Percentiles rank a stretch among this genome's conserved stretches.
phyloP scores from a whole-genome alignment of 805 yeast species.

The Clavispora vitiphila region DNA sequence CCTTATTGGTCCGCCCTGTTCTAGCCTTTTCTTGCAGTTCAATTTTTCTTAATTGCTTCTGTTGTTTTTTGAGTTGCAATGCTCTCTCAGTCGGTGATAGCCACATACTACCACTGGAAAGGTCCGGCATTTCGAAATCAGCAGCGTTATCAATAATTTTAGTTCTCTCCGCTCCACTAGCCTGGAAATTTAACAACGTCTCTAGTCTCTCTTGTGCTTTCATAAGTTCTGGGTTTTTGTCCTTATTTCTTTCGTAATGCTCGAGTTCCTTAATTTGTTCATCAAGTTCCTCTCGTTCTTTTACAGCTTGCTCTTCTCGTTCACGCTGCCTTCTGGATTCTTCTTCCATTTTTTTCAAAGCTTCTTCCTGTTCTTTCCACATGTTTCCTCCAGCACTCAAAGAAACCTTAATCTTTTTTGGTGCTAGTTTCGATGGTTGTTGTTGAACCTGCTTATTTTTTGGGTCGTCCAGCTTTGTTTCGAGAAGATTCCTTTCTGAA shows the following conservation, averaged over 20 bases:
- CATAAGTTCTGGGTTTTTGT: conserved; percentile 52
- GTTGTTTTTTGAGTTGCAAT: conserved; percentile 79
- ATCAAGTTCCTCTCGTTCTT: conserved; percentile 28
- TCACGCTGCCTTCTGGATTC: conserved; percentile 23
- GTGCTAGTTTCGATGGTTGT: conserved; percentile 12
- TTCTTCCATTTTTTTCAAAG: conserved; percentile 56
- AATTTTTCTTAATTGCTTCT: conserved; percentile 60
- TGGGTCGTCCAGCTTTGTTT: conserved; percentile 17
- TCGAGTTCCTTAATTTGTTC: conserved; percentile 42
- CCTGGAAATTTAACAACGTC: conserved; percentile 73
- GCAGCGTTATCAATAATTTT: conserved; percentile 89
- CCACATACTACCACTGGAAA: conserved; percentile 61
- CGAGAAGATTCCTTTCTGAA: conserved; percentile 43
- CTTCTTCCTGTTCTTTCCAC: conserved; percentile 62
- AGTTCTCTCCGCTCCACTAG: conserved; percentile 83
- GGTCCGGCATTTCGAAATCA: conserved; percentile 66
- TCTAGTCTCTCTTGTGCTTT: conserved; percentile 74
- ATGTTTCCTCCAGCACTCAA: conserved; percentile 57
- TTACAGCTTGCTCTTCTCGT: conserved; percentile 15
- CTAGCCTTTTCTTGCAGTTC: conserved; percentile 50
- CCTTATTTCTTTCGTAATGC: conserved; percentile 34
- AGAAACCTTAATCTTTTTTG: conserved; percentile 49
- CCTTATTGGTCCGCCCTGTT: conserved; percentile 68
- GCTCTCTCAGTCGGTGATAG: conserved; percentile 85
- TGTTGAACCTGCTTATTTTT: conserved; percentile 17